phyloP scores from a whole-genome alignment of 1,284 basidiomycete genomes.

The Cystobasidium slooffiae region DNA sequence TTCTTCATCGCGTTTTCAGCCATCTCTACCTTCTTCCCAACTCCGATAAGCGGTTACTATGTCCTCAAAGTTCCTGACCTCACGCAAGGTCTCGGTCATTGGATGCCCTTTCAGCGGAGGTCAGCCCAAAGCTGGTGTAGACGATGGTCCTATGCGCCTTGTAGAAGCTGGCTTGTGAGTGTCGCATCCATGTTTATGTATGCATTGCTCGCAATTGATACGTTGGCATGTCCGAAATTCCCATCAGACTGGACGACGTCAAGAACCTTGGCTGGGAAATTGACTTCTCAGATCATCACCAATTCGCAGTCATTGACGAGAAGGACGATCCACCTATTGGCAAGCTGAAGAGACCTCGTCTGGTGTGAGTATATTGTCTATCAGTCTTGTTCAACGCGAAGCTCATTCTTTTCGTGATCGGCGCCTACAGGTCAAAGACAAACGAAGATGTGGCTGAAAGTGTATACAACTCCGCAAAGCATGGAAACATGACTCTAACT shows the following conservation, averaged over 20 bases:
- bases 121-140: conserved; percentile 67
- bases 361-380: conserved; percentile 64
- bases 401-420: conserved; percentile 4
- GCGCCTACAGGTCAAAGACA: conserved; percentile 62
- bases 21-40: background rate
- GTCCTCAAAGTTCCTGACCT: conserved; percentile 33
- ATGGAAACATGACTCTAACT: conserved; percentile 83
- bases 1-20: background rate
- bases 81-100: conserved; percentile 48
- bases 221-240: background rate
- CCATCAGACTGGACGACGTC: conserved; percentile 19
- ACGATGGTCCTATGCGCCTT: conserved; percentile 83
- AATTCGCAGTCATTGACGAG: conserved; percentile 71
- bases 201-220: background rate
- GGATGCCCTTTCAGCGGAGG: conserved; percentile 54
- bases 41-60: conserved; percentile 7
- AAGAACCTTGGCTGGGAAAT: conserved; percentile 81
- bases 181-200: conserved; percentile 62
- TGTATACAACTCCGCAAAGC: conserved; percentile 74
- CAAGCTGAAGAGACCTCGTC: conserved; percentile 81
- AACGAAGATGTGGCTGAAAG: conserved; percentile 75
- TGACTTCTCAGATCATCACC: conserved; percentile 82
- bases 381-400: background rate
- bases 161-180: conserved; percentile 79
- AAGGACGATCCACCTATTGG: conserved; percentile 77